phyloP scores from a whole-genome alignment of 495 filamentous ascomycete genomes.

The Hypoxylon intermedium region DNA sequence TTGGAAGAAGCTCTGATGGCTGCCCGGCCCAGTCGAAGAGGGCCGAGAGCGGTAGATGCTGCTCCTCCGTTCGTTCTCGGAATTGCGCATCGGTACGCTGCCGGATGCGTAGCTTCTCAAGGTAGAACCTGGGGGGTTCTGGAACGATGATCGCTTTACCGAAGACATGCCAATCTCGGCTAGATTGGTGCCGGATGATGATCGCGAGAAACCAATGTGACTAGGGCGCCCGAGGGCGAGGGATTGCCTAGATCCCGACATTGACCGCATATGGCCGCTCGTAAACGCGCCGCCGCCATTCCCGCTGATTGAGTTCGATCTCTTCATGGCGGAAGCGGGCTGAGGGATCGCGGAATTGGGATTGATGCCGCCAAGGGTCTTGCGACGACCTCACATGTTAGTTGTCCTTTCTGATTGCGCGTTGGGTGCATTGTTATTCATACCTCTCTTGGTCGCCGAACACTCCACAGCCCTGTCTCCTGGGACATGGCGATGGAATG shows the following conservation, averaged over 20 bases:
- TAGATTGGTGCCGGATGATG: slow-evolving; percentile 78
- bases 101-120: slow-evolving; percentile 57
- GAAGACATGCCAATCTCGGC: slow-evolving; percentile 81
- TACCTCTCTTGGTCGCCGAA: slow-evolving; percentile 77
- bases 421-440: slow-evolving; percentile 32
- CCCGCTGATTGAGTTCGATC: slow-evolving; percentile 81
- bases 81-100: slow-evolving; percentile 49
- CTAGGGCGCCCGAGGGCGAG: slow-evolving; percentile 78
- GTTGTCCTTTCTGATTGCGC: slow-evolving; percentile 27
- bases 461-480: slow-evolving; percentile 76
- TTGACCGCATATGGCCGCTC: slow-evolving; percentile 75
- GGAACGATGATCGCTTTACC: slow-evolving; percentile 83
- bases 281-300: slow-evolving; percentile 66
- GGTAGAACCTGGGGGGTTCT: slow-evolving; percentile 71
- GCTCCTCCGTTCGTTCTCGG: slow-evolving; percentile 74
- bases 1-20: slow-evolving; percentile 89
- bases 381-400: slow-evolving; percentile 29
- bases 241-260: slow-evolving; percentile 85
- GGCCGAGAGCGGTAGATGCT: slow-evolving; percentile 80
- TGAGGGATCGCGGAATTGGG: slow-evolving; percentile 83
- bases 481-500: slow-evolving; percentile 67
- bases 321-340: slow-evolving; percentile 93
- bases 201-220: slow-evolving; percentile 83
- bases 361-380: slow-evolving; percentile 82
- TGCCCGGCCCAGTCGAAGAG: slow-evolving; percentile 59